Base-by-base conservation (phyloP, 192 early-diverging fungal genomes). In the Entomortierella lignicola region DNA sequence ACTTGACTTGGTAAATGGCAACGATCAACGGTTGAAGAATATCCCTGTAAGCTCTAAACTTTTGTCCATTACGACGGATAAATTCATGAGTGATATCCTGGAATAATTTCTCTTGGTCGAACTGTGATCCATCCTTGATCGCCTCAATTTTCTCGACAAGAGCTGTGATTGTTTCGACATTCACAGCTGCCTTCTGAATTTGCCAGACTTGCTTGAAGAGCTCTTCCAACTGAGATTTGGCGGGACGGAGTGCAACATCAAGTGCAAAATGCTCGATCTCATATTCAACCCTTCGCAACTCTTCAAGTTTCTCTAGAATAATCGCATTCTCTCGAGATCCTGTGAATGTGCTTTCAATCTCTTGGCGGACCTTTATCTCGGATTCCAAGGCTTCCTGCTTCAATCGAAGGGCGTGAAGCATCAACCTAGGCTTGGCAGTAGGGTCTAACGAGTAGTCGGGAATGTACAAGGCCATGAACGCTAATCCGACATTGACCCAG, bases 391-490 rank as follows among this genome's bases (percentile, higher is more conserved):
- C 47, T 10, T 74, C 66, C 17, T 87, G 77, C 50, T 92, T 89
- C 55, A 84, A 67, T 42, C 84, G 84, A 20, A 95, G 75, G 57
- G 92, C 89, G 32, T 86, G 70, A 55, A 91, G 85, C 71, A 88
- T 90, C 12, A 91, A 79, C 23, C 88, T 86, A 0, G 93, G 86
- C 63, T 89, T 89, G 5, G 91, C 85, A 7, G 94, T 95, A 3
- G 97, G 96, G 81, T 99, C 97, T 23, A 94, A 83, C 0, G 94
- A 89, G 26, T 93, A 89, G 29, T 88, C 75, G 7, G 97, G 97
- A 29, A 99, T 82, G 50, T 95, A 95, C 1, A 88, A 73, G 8
- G 77, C 71, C 56, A 96, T 63, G 71, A 95, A 86, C 1, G 88
- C 80, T 12, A 92, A 43, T 0, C 87, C 87, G 11, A 90, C 66